Percentiles rank a stretch among this genome's conserved stretches.
These are phyloP conservation scores for Globisporangium cederbergense DNA, from an alignment of 352 stramenopile genomes.

Conservation along the genomic window DNA sequence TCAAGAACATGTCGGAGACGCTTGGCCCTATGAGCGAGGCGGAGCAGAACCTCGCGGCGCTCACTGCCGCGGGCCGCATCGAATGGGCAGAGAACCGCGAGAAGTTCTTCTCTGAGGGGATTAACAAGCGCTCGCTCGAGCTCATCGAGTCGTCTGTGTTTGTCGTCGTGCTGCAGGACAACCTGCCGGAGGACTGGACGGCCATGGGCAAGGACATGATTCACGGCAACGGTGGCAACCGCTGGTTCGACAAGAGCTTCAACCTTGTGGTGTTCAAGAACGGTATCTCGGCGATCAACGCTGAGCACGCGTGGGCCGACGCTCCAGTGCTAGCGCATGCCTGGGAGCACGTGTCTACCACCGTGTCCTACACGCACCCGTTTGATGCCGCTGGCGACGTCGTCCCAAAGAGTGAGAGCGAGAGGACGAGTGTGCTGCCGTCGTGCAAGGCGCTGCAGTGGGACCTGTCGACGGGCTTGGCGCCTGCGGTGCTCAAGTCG, in stretches of 20 bases:
- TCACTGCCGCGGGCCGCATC: conserved; percentile 83
- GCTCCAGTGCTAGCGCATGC: conserved; percentile 84
- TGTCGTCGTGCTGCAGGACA: conserved; percentile 70
- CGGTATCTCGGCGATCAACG: conserved; percentile 91
- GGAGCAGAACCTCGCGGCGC: conserved; percentile 62
- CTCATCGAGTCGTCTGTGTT: conserved; percentile 78
- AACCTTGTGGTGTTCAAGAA: conserved; percentile 95
- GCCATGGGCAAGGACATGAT: conserved; percentile 77
- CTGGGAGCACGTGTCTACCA: conserved; percentile 78
- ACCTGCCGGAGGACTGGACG: conserved; percentile 53
- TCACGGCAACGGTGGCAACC: conserved; percentile 88
- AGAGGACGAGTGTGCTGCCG: conserved; percentile 45
- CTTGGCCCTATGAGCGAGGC: conserved; percentile 29
- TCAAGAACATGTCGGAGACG: conserved; percentile 43
- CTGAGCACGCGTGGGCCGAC: conserved; percentile 93
- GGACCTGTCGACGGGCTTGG: conserved; percentile 56
- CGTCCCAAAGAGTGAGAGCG: conserved; percentile 35
- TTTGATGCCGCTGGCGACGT: conserved; percentile 59
- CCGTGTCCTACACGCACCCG: conserved; percentile 41
- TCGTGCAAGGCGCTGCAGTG: conserved; percentile 52
- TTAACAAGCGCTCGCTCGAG: conserved; percentile 85
- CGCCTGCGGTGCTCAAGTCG: conserved; percentile 49
- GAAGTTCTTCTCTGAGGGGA: conserved; percentile 81
- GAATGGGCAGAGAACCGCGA: conserved; percentile 89
- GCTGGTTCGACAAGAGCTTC: conserved; percentile 98